These are phyloP conservation scores for Kwoniella heveanensis DNA, from an alignment of 768 basidiomycete genomes.

Conservation along the genomic window DNA sequence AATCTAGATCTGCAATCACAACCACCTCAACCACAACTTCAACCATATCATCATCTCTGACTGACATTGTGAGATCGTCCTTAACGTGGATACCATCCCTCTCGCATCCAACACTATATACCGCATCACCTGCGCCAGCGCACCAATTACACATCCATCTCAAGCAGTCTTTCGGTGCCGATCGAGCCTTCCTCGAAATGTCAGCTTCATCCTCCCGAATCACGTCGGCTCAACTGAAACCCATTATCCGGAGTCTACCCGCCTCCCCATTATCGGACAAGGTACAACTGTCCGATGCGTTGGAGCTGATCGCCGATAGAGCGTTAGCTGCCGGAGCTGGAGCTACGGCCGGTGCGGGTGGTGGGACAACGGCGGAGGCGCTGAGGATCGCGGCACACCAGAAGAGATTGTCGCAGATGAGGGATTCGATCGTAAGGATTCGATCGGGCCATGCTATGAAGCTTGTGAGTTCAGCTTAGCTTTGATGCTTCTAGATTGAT, in stretches of 20 bases:
- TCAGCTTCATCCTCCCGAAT: conserved; percentile 23
- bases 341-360: conserved; percentile 4
- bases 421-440: conserved; percentile 11
- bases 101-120: not conserved
- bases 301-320: conserved; percentile 41
- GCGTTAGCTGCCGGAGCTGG: conserved; percentile 5
- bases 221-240: conserved; percentile 30
- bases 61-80: not conserved
- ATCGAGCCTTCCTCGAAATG: conserved; percentile 1
- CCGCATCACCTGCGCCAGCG: not conserved
- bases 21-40: not conserved
- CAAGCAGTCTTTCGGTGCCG: too few species aligned
- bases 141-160: not conserved
- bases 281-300: conserved; percentile 46
- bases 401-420: conserved; percentile 21
- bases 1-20: not conserved
- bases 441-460: conserved; percentile 13
- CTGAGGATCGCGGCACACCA: conserved; percentile 26
- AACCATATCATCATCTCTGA: not conserved
- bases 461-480: conserved; percentile 6
- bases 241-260: conserved; percentile 46
- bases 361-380: not conserved
- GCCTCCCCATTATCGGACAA: conserved; percentile 44
- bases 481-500: too few species aligned
- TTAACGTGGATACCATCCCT: not conserved